Evolutionary conservation across 352 stramenopile species (phyloP).

Genomic region (Pythium oligandrum): DNA sequence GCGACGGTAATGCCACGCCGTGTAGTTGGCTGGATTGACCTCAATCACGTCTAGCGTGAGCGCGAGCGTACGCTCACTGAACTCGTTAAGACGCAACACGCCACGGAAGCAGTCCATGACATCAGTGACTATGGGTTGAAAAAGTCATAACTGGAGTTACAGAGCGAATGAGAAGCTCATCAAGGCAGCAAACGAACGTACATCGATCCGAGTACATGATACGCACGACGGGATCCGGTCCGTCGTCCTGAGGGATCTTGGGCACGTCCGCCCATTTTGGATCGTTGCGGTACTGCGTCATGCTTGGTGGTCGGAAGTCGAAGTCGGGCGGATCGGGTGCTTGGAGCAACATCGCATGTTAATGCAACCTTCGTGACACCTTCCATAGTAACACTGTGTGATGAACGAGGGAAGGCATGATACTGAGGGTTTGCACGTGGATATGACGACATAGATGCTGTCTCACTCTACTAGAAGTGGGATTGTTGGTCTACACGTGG

Average conservation of each 20-base stretch:
- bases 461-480: too few species aligned
- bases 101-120: constrained; percentile 96
- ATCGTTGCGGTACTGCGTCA: constrained; percentile 61
- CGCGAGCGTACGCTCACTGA: constrained; percentile 85
- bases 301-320: background rate
- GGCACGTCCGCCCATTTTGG: constrained; percentile 72
- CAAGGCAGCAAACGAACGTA: constrained; percentile 23
- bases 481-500: too few species aligned
- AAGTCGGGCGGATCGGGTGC: too few species aligned
- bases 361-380: too few species aligned
- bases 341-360: too few species aligned
- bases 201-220: constrained; percentile 72
- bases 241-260: constrained; percentile 82
- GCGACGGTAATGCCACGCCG: constrained; percentile 96
- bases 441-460: too few species aligned
- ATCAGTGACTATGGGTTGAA: constrained; percentile 47
- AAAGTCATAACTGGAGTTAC: background rate
- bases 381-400: too few species aligned
- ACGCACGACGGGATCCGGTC: constrained; percentile 68
- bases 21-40: constrained; percentile 98
- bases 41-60: constrained; percentile 93
- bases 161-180: background rate
- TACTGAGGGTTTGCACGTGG: too few species aligned
- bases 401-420: too few species aligned
- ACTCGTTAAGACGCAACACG: constrained; percentile 89